phyloP scores from a whole-genome alignment of 2,329 filamentous ascomycete genomes.

The Colletotrichum siamense region DNA sequence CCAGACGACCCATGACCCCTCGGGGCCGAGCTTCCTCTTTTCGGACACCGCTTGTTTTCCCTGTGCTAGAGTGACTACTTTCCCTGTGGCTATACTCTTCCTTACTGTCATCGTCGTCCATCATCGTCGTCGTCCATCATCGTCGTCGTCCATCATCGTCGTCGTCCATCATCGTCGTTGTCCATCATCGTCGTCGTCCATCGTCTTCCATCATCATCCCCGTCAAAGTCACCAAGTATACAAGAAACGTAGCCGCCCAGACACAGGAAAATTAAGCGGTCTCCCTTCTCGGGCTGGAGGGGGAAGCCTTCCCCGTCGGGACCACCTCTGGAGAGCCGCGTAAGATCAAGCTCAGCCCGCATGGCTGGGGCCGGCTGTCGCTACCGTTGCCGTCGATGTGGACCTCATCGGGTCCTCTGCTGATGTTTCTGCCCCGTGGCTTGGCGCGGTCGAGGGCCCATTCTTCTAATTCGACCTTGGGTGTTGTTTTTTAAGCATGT shows the following conservation, averaged over 20 bases:
- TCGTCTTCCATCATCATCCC: too few species aligned
- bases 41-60: neutral
- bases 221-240: neutral
- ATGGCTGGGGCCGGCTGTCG: neutral
- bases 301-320: neutral
- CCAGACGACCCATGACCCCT: neutral
- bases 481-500: neutral
- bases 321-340: neutral
- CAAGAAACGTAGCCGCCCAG: neutral
- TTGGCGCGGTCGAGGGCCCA: neutral
- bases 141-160: too few species aligned
- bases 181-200: too few species aligned
- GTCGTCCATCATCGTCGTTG: too few species aligned
- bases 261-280: neutral
- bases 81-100: neutral
- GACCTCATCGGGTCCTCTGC: neutral
- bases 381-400: neutral
- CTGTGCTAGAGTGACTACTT: neutral
- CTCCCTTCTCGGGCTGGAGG: neutral
- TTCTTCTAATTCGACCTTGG: neutral
- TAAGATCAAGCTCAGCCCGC: neutral
- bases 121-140: too few species aligned
- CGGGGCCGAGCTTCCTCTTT: neutral
- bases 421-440: neutral
- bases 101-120: neutral